These are phyloP conservation scores for Beauveria pseudobassiana DNA, from an alignment of 2,329 filamentous ascomycete species.

Conservation along the genomic window DNA sequence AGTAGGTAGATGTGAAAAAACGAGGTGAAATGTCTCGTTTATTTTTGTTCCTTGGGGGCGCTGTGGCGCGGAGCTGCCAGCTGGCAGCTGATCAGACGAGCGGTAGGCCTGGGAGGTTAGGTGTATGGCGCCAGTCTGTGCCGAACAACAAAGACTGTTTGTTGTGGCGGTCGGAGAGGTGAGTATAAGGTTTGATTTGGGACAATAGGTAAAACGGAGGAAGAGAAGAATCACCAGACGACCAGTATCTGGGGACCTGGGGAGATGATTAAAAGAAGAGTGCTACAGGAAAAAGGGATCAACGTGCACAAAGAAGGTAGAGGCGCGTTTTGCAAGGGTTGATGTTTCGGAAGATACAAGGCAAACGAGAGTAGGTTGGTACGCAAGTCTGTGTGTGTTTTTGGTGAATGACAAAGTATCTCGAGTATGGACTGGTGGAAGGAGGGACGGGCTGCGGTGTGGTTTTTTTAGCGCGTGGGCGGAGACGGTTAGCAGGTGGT, in stretches of 20 bases:
- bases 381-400: neutral
- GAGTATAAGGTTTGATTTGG: neutral
- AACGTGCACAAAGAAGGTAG: conserved; percentile 11
- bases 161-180: neutral
- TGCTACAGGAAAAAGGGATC: conserved; percentile 1
- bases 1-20: neutral
- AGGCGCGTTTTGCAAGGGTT: conserved; percentile 9
- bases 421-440: neutral
- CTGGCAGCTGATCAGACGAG: neutral
- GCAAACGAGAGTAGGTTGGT: neutral
- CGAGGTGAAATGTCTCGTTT: neutral
- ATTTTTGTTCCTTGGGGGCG: neutral
- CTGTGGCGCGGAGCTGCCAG: neutral
- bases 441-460: neutral
- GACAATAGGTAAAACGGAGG: conserved; percentile 6
- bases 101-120: neutral
- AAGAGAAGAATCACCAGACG: conserved; percentile 7
- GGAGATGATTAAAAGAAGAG: conserved; percentile 1
- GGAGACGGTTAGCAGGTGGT: neutral
- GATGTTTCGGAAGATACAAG: conserved; percentile 10
- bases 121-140: conserved; percentile 1
- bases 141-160: neutral
- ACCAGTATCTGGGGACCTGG: neutral
- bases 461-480: neutral
- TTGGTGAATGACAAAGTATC: neutral